phyloP scores from a whole-genome alignment of 108 stramenopile species.

The Cyclostephanos invisitatus region DNA sequence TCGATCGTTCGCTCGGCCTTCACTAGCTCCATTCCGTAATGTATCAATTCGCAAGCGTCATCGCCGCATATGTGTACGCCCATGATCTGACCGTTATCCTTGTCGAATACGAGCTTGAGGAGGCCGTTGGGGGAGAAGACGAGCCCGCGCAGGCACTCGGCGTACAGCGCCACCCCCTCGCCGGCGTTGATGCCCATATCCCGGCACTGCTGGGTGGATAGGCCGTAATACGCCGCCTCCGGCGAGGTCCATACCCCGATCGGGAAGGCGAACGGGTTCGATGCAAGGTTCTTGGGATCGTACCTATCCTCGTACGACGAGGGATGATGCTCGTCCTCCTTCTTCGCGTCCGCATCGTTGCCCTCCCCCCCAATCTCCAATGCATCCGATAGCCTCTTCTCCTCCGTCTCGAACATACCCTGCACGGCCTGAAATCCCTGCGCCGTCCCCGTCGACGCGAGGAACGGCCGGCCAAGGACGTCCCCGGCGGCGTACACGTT shows the following conservation, averaged over 20 bases:
- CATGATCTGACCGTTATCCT: slow-evolving; percentile 64
- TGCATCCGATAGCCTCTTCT: neutral
- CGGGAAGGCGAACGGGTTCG: slow-evolving; percentile 88
- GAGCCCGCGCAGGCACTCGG: slow-evolving; percentile 78
- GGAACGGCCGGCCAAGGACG: slow-evolving; percentile 77
- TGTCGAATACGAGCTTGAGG: slow-evolving; percentile 80
- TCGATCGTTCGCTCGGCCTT: slow-evolving; percentile 66
- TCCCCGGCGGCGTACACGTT: slow-evolving; percentile 87
- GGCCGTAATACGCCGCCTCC: slow-evolving; percentile 78
- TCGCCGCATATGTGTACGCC: slow-evolving; percentile 87
- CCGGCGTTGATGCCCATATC: slow-evolving; percentile 69
- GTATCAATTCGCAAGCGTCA: slow-evolving; percentile 84
- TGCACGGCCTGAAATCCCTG: slow-evolving; percentile 70
- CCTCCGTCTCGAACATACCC: slow-evolving; percentile 59
- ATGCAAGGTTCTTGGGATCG: slow-evolving; percentile 73
- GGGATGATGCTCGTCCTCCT: slow-evolving; percentile 29
- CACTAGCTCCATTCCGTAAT: slow-evolving; percentile 87
- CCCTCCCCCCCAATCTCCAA: slow-evolving; percentile 25
- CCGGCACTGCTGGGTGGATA: slow-evolving; percentile 65
- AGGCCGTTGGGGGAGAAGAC: slow-evolving; percentile 84
- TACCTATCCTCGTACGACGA: slow-evolving; percentile 55
- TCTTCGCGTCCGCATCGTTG: neutral
- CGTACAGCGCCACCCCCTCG: slow-evolving; percentile 80
- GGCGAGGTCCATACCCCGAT: slow-evolving; percentile 81
- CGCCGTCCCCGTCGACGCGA: slow-evolving; percentile 80